phyloP scores from a whole-genome alignment of 2,329 filamentous ascomycete genomes.

The Hypoxylon sp. region DNA sequence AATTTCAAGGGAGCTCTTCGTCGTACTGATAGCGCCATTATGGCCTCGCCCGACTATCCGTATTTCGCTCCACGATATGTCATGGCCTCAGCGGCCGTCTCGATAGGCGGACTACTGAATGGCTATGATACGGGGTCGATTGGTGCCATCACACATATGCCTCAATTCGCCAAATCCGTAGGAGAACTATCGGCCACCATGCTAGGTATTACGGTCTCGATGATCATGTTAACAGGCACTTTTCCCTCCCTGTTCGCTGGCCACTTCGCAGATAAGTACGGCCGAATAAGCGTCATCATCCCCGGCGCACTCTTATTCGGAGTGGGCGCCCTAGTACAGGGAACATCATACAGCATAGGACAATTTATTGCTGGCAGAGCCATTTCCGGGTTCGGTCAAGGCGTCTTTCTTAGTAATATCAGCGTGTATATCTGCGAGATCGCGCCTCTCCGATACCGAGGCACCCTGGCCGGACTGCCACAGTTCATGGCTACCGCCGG shows the following conservation, averaged over 20 bases:
- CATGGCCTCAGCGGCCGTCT: conserved; percentile 52
- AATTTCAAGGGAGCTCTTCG: neutral
- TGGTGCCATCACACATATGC: conserved; percentile 55
- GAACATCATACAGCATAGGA: conserved; percentile 60
- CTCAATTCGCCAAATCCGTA: conserved; percentile 55
- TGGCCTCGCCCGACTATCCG: conserved; percentile 23
- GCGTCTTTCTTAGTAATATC: conserved; percentile 70
- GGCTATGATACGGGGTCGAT: conserved; percentile 58
- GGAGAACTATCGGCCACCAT: conserved; percentile 66
- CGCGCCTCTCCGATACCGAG: conserved; percentile 65
- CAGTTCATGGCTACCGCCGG: conserved; percentile 68
- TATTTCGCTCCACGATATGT: conserved; percentile 54
- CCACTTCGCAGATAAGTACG: conserved; percentile 66
- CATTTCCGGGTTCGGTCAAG: conserved; percentile 71
- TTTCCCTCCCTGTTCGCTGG: conserved; percentile 71
- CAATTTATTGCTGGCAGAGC: conserved; percentile 70
- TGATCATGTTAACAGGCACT: conserved; percentile 70
- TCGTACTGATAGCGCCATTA: conserved; percentile 8
- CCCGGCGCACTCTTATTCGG: conserved; percentile 67
- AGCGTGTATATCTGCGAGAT: conserved; percentile 74
- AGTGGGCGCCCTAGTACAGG: conserved; percentile 68
- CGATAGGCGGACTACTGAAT: conserved; percentile 56
- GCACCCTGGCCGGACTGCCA: conserved; percentile 65
- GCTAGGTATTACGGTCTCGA: conserved; percentile 71
- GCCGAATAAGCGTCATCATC: conserved; percentile 63